phyloP scores from a whole-genome alignment of 495 filamentous ascomycete genomes.

The Aspergillus indologenus region DNA sequence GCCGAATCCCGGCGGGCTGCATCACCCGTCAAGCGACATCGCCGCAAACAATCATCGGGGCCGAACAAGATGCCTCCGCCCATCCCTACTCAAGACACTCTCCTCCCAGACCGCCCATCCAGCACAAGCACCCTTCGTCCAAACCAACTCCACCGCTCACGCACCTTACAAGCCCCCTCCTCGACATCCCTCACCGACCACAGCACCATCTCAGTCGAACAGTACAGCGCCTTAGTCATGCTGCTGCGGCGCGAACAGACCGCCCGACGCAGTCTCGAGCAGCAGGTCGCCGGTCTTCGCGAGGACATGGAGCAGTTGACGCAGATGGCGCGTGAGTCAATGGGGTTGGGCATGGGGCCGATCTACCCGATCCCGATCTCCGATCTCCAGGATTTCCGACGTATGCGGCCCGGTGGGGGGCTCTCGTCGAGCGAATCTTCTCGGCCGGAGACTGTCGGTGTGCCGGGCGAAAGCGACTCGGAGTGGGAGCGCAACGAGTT shows the following conservation, averaged over 20 bases:
- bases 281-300: constrained; percentile 48
- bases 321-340: constrained; percentile 32
- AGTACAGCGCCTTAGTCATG: constrained; percentile 55
- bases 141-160: constrained; percentile 26
- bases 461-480: constrained; percentile 19
- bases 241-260: constrained; percentile 55
- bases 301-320: constrained; percentile 48
- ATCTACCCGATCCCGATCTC: constrained; percentile 38
- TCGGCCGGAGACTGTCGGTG: constrained; percentile 8
- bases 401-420: constrained; percentile 26
- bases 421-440: constrained; percentile 16
- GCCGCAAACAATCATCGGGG: constrained; percentile 24
- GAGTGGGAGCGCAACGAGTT: constrained; percentile 14
- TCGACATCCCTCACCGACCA: constrained; percentile 32
- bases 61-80: not conserved
- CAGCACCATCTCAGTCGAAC: constrained; percentile 49
- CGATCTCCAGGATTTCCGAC: constrained; percentile 37
- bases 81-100: too few species aligned
- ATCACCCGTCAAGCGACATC: constrained; percentile 17
- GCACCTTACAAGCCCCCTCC: constrained; percentile 33
- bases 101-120: constrained; percentile 26
- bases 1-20: constrained; percentile 19
- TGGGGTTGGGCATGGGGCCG: constrained; percentile 18
- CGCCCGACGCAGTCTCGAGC: constrained; percentile 51
- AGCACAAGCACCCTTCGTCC: constrained; percentile 44